Percentiles rank a stretch among this genome's conserved stretches.
These are phyloP conservation scores for Leishmania major DNA, from an alignment of 208 protist genomes.

Conservation along the genomic window DNA sequence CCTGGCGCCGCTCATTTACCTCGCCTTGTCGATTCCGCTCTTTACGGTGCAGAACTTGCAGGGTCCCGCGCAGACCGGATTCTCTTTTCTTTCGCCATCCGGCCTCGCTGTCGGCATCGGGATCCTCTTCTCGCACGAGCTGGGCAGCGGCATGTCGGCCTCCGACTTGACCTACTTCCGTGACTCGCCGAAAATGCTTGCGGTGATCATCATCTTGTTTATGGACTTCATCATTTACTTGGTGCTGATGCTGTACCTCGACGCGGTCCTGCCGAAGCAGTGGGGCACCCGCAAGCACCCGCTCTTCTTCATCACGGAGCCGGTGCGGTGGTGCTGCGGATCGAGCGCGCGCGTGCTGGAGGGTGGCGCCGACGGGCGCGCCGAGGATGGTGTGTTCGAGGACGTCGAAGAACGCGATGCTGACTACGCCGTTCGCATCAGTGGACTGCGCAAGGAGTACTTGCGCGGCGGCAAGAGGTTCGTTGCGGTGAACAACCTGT, in stretches of 20 bases:
- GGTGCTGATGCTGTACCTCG: conserved; percentile 74
- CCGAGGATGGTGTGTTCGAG: conserved; percentile 45
- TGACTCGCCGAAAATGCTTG: conserved; percentile 45
- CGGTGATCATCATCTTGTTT: conserved; percentile 31
- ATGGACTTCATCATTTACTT: conserved; percentile 65
- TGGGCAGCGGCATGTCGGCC: conserved; percentile 32
- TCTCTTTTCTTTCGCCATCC: conserved; percentile 58
- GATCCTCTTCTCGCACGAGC: conserved; percentile 55
- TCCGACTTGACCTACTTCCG: conserved; percentile 42
- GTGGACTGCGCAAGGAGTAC: conserved; percentile 39
- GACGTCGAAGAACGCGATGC: not conserved
- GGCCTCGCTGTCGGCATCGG: conserved; percentile 54
- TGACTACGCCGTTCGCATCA: too few relatives aligned
- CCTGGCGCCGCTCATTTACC: conserved; percentile 67
- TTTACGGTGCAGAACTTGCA: conserved; percentile 55
- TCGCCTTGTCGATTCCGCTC: conserved; percentile 51
- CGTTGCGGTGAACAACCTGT: conserved; percentile 79
- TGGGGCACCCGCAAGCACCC: conserved; percentile 64
- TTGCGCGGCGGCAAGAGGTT: conserved; percentile 41
- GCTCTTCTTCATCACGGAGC: conserved; percentile 71
- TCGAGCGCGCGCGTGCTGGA: conserved; percentile 7
- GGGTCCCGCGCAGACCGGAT: conserved; percentile 20
- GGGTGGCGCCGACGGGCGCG: conserved; percentile 28
- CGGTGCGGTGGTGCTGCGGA: conserved; percentile 20
- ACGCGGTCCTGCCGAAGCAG: conserved; percentile 63